Evolutionary conservation across 768 basidiomycete genomes (phyloP), one percentile per base, ranked within the genome.

Genomic region (Multifurca ochricompacta): DNA sequence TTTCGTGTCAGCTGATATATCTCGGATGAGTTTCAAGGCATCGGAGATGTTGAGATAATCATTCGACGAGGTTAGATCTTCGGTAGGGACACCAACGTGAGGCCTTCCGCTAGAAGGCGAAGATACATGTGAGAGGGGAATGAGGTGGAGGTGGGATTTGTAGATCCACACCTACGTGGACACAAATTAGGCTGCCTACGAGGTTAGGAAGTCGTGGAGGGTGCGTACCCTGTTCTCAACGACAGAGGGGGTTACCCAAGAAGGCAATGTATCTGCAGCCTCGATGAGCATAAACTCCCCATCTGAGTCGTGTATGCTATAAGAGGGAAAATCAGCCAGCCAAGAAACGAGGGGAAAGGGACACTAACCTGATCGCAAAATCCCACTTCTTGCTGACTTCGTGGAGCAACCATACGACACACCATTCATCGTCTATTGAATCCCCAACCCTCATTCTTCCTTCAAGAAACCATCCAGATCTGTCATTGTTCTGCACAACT

Each of bases 351-450:
- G 51, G 13, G 16, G 2, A 13, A 18, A 13, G n/a, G 28, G 27
- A 10, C 66, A 77, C 54, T 60, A 93, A n/a, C 92, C 86, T 84
- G 52, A 91, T 80, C 9, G 78, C 81, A 34, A 93, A 68, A 60
- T 92, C 86, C 86, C 87, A 94, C 58, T 80, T 81, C 36, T 74
- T 70, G 57, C 83, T 86, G 53, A 95, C 74, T 68, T 90, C 79
- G 62, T 75, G 78, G 54, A 98, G 71, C 43, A 98, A 72, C 90
- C 91, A 98, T 16, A 97, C 92, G 13, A 80, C 77, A 66, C 84
- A 85, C 96, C 96, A 99, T 69, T 99, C 96, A 63, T 99, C 96
- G 68, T 99, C 94, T n/a, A 98, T 79, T 48, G 83, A 88, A 69
- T 99, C 96, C 3, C 96, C 95, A 21, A 98, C 88, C 41, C 93